A percentile compares a stretch with the other conserved stretches of the same genome.
Evolutionary conservation across 257 asterid genomes (phyloP).

Genomic region (Solanum virginianum): DNA sequence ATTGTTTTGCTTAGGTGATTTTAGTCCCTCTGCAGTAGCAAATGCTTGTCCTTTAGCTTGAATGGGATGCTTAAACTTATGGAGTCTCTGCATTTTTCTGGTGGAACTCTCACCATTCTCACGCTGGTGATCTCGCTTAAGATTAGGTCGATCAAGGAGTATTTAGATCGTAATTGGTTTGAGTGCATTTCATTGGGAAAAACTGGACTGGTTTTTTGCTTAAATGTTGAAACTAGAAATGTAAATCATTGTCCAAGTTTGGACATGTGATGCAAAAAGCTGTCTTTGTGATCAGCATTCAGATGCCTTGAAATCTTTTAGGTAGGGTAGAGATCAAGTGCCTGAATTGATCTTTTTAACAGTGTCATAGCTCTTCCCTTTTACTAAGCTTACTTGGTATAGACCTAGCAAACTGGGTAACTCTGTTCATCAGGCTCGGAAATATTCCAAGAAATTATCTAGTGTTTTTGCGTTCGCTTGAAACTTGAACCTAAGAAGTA

Average conservation of each 20-base stretch:
- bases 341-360: not conserved
- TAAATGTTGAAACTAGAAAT: not conserved
- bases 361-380: not conserved
- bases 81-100: not conserved
- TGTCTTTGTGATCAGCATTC: not conserved
- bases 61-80: not conserved
- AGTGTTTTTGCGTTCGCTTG: not conserved
- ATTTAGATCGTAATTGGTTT: not conserved
- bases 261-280: not conserved
- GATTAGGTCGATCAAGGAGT: not conserved
- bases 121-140: not conserved
- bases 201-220: not conserved
- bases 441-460: not conserved
- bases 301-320: not conserved
- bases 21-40: not conserved
- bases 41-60: constrained; percentile 1
- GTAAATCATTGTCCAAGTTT: not conserved
- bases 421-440: no score
- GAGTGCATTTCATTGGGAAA: not conserved
- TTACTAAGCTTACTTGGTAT: not conserved
- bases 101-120: not conserved
- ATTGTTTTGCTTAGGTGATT: not conserved
- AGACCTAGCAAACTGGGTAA: not conserved
- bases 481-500: no score
- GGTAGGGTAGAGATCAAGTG: not conserved